Evolutionary conservation across 352 stramenopile genomes (phyloP).

Genomic region (Phytopythium montanum): DNA sequence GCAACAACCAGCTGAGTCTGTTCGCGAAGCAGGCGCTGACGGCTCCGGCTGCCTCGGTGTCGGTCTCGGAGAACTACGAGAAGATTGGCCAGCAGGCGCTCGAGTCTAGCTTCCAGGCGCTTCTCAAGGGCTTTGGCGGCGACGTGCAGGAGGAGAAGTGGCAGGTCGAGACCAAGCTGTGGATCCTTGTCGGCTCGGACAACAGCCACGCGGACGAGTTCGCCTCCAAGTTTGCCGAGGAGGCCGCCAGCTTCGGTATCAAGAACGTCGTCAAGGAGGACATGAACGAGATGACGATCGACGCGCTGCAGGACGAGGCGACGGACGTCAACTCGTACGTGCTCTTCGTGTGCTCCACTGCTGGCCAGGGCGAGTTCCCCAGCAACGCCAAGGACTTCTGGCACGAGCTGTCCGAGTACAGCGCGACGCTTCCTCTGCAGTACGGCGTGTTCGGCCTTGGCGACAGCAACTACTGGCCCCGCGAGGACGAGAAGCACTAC

Average conservation of each 20-base stretch:
- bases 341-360: slow-evolving; percentile 76
- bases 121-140: slow-evolving; percentile 65
- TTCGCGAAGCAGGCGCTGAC: slow-evolving; percentile 78
- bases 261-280: slow-evolving; percentile 81
- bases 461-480: slow-evolving; percentile 79
- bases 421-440: slow-evolving; percentile 60
- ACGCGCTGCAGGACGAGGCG: slow-evolving; percentile 60
- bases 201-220: slow-evolving; percentile 75
- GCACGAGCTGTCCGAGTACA: slow-evolving; percentile 53
- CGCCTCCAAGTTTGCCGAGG: slow-evolving; percentile 63
- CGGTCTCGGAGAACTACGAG: slow-evolving; percentile 66
- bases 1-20: slow-evolving; percentile 89
- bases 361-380: slow-evolving; percentile 77
- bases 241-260: slow-evolving; percentile 61
- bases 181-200: slow-evolving; percentile 72
- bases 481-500: slow-evolving; percentile 81
- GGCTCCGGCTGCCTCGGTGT: slow-evolving; percentile 19
- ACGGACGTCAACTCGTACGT: slow-evolving; percentile 72
- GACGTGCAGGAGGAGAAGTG: slow-evolving; percentile 38
- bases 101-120: slow-evolving; percentile 77
- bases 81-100: slow-evolving; percentile 80
- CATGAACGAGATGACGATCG: slow-evolving; percentile 80
- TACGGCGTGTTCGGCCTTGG: slow-evolving; percentile 80
- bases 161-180: slow-evolving; percentile 73
- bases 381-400: slow-evolving; percentile 82